These are phyloP conservation scores for Hyphopichia pseudoburtonii DNA, from an alignment of 1,139 yeast species.

Conservation along the genomic window DNA sequence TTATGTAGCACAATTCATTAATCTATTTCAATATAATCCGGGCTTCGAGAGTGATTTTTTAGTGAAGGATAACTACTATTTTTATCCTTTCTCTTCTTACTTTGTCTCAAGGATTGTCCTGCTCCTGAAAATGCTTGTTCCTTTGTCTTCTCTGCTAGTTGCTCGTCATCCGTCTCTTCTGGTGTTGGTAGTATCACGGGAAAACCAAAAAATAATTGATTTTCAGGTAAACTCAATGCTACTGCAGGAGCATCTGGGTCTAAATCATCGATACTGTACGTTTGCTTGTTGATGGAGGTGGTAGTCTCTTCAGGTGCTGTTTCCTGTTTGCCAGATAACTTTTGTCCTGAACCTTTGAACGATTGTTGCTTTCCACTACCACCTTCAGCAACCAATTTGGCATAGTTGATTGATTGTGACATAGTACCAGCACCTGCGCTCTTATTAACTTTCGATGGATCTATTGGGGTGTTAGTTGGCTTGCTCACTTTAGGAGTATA, in stretches of 20 bases:
- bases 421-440: slow-evolving; percentile 66
- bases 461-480: slow-evolving; percentile 34
- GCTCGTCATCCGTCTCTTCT: slow-evolving; percentile 38
- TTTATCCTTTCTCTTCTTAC: slow-evolving; percentile 70
- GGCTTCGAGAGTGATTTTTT: slow-evolving; percentile 59
- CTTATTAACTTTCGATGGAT: slow-evolving; percentile 36
- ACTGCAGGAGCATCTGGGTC: slow-evolving; percentile 64
- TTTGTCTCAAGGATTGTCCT: slow-evolving; percentile 73
- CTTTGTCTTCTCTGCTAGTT: slow-evolving; percentile 15
- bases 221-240: slow-evolving; percentile 73
- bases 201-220: slow-evolving; percentile 90
- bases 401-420: slow-evolving; percentile 77
- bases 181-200: slow-evolving; percentile 75
- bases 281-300: slow-evolving; percentile 6
- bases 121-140: slow-evolving; percentile 52
- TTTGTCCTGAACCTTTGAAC: slow-evolving; percentile 69
- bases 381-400: slow-evolving; percentile 52
- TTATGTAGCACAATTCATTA: slow-evolving; percentile 27
- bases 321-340: slow-evolving; percentile 56
- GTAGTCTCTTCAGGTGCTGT: too few relatives aligned
- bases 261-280: slow-evolving; percentile 34
- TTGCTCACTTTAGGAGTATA: slow-evolving; percentile 41
- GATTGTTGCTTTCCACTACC: slow-evolving; percentile 19
- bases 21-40: slow-evolving; percentile 80
- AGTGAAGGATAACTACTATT: slow-evolving; percentile 38